Percentiles rank a stretch among this genome's conserved stretches.
phyloP scores from a whole-genome alignment of 2,329 filamentous ascomycete species.

The Fusarium odoratissimum region DNA sequence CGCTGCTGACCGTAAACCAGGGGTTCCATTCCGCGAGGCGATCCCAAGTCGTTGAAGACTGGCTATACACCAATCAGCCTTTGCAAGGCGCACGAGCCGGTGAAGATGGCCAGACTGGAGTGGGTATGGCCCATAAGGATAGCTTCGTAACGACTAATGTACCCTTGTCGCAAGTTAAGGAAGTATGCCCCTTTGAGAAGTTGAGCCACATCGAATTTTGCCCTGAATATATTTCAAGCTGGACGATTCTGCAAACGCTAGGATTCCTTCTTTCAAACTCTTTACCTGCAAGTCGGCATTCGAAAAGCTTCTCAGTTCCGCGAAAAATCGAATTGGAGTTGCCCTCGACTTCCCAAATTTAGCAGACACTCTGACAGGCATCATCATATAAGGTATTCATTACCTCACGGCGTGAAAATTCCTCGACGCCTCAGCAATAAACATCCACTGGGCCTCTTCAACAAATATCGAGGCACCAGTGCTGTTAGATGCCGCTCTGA shows the following conservation, averaged over 20 bases:
- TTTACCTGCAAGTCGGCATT: neutral
- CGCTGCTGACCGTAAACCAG: constrained; percentile 14
- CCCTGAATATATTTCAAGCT: constrained; percentile 32
- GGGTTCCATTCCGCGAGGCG: constrained; percentile 23
- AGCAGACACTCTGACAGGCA: constrained; percentile 16
- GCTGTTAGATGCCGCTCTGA: neutral
- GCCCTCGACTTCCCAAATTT: constrained; percentile 1
- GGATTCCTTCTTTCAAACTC: constrained; percentile 1
- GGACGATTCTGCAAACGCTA: constrained; percentile 6
- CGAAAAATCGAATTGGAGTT: neutral
- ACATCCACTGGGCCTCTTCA: neutral
- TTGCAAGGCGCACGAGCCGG: constrained; percentile 28
- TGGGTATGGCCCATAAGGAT: constrained; percentile 32
- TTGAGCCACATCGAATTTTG: constrained; percentile 17
- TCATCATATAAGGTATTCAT: neutral
- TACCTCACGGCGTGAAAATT: neutral
- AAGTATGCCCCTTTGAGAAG: constrained; percentile 34
- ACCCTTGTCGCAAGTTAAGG: constrained; percentile 40
- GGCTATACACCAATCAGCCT: constrained; percentile 39
- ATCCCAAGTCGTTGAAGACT: constrained; percentile 38
- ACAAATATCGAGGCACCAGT: neutral
- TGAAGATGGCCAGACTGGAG: constrained; percentile 33
- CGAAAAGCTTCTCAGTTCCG: neutral
- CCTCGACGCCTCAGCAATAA: neutral
- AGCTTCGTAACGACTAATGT: constrained; percentile 29